Percentiles rank a stretch among this genome's conserved stretches.
These are phyloP conservation scores for Cetraspora pellucida DNA, from an alignment of 192 early-diverging fungal genomes.

Conservation along the genomic window DNA sequence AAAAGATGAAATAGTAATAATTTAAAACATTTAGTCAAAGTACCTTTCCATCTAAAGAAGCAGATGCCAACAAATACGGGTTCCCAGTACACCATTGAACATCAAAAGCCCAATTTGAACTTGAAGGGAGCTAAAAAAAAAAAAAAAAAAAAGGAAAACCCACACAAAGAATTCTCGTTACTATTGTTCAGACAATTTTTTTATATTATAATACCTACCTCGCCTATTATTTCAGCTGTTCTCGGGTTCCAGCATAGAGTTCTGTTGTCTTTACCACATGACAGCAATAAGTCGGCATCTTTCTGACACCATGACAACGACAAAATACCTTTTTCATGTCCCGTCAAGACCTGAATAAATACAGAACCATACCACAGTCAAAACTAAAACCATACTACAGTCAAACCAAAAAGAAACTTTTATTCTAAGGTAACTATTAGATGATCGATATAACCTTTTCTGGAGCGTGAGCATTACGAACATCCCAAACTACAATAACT, in stretches of 20 bases:
- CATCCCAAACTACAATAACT: slow-evolving; percentile 90
- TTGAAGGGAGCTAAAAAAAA: slow-evolving; percentile 60
- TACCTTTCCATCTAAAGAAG: slow-evolving; percentile 92
- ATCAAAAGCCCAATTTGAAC: slow-evolving; percentile 94
- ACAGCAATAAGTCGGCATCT: slow-evolving; percentile 90
- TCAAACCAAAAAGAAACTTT: no score
- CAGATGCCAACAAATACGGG: slow-evolving; percentile 85
- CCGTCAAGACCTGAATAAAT: slow-evolving; percentile 62
- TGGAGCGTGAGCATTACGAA: slow-evolving; percentile 92
- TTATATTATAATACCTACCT: slow-evolving; percentile 42
- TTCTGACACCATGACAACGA: slow-evolving; percentile 94
- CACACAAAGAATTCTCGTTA: no score
- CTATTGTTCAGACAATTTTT: background rate
- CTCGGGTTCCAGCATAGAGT: slow-evolving; percentile 93
- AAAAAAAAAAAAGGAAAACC: background rate
- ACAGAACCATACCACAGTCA: slow-evolving; percentile 4
- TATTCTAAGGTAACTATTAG: no score
- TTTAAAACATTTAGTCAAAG: no score
- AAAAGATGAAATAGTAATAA: no score
- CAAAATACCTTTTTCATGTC: slow-evolving; percentile 90
- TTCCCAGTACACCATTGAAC: slow-evolving; percentile 95
- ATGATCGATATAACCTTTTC: slow-evolving; percentile 52
- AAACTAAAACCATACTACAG: no score
- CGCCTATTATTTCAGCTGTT: slow-evolving; percentile 82
- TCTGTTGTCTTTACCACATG: slow-evolving; percentile 93